Evolutionary conservation across 1,284 basidiomycete species (phyloP), one percentile per base, ranked within the genome.

Genomic region (Rhodotorula sp.): DNA sequence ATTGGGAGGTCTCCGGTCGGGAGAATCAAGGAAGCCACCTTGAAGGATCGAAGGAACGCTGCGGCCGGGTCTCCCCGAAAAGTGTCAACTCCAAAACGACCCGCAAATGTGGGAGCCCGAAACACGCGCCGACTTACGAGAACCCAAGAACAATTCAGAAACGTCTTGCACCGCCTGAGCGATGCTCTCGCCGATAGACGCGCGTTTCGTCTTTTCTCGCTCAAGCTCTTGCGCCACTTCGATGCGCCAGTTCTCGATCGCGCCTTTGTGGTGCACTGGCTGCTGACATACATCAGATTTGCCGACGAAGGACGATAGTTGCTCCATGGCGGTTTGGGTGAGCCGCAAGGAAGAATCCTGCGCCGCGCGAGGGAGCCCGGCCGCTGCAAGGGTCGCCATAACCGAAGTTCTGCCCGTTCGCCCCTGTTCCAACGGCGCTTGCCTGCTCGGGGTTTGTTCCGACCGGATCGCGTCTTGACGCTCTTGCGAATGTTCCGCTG

Each of bases 221-320:
- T 22, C 55, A 7, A 58, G 26, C 42, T 60, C 67, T 33, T n/a
- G 26, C 6, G 58, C 60, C 18, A 67, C 66, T 17, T 42, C 24
- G 3, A 29, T n/a, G 20, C 66, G 61, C 66, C 66, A 67, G 4
- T 44, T 30, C 63, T 62, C 62, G 6, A 64, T 15, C 15, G 49
- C 46, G 55, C 59, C n/a, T 8, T 51, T 22, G 49, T 51, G 49
- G 54, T 62, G 33, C 33, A 10, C 33, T 8, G 33, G 33, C 33
- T 37, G 33, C 33, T 37, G 33, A 37, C 10, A 6, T 8, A 37
- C 33, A 6, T 37, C 33, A 18, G 48, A 49, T 7, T 49, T 49
- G 48, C 48, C 10, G 33, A 37, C 33, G 33, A 37, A 37, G 33
- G 33, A 37, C 33, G 33, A 10, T 6, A 37, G 33, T 37, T 37